Base-by-base conservation (phyloP, 257 asterid species). In the Petunia secreta region DNA sequence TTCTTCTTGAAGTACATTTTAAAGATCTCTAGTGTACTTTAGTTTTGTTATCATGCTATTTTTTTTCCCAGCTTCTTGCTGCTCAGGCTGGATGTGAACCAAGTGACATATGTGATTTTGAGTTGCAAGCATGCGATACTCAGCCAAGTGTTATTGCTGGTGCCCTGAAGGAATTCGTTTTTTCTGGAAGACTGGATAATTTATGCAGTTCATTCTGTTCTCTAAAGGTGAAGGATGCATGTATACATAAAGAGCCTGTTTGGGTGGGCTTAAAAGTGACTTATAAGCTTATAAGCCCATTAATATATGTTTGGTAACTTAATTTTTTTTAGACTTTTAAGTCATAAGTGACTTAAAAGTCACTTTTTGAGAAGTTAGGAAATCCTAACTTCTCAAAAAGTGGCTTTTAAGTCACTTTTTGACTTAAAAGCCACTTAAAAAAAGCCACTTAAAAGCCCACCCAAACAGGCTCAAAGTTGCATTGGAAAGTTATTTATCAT, bases 201-300 rank as follows among this genome's bases (percentile, higher is more conserved):
- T 97, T 96, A 67, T 96, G 98, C 91, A 96, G 91, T 97, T 91
- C 98, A 68, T 93, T 91, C 81, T 94, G 99, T 89, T 94, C 99
- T 67, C 83, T 96, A 85, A 88, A 94, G 97, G 99, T 95, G 77
- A 41, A 48, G 6, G 62, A 73, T 73, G 44, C 77, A 34, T 73
- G 62, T 41, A 50, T 73, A 36, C 62, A 11, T 60, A 73, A 73
- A n/a, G n/a, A n/a, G n/a, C n/a, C n/a, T n/a, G n/a, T n/a, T n/a
- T n/a, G n/a, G n/a, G n/a, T n/a, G n/a, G n/a, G n/a, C n/a, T n/a
- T n/a, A n/a, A n/a, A n/a, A n/a, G n/a, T n/a, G n/a, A n/a, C n/a
- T n/a, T n/a, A n/a, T n/a, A n/a, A n/a, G n/a, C n/a, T n/a, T n/a
- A n/a, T n/a, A n/a, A n/a, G n/a, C n/a, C n/a, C n/a, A n/a, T n/a